Conservation (phyloP, 2,329 filamentous ascomycete genomes). For the Curvularia hawaiiensis region DNA sequence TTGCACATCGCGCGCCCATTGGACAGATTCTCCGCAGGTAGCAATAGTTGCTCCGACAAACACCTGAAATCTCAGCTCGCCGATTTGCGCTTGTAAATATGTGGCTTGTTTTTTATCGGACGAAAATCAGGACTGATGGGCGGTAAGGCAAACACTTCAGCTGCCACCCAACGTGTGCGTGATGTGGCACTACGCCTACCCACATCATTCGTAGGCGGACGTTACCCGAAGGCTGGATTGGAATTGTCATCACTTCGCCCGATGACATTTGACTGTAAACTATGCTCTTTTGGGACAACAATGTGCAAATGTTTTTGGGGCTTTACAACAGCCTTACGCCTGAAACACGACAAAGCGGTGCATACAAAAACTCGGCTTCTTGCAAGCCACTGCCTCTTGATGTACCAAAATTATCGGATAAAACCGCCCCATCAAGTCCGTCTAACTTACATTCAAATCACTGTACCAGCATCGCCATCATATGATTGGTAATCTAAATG, state of each 20-base stretch:
- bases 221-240: not conserved
- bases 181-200: no score
- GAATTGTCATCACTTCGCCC: not conserved
- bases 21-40: not conserved
- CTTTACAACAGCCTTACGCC: no score
- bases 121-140: not conserved
- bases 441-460: no score
- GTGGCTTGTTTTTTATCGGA: not conserved
- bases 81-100: not conserved
- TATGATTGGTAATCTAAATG: no score
- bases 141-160: not conserved
- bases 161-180: not conserved
- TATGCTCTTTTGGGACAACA: not conserved
- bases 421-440: no score
- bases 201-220: no score
- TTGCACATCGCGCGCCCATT: not conserved
- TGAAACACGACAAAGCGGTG: no score
- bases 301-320: not conserved
- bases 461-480: no score
- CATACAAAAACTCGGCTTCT: not conserved
- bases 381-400: not conserved
- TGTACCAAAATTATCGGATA: not conserved
- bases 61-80: not conserved
- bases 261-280: not conserved
- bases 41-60: not conserved